Base-by-base conservation (phyloP, 1,284 basidiomycete genomes). In the Rhodotorula sp. region DNA sequence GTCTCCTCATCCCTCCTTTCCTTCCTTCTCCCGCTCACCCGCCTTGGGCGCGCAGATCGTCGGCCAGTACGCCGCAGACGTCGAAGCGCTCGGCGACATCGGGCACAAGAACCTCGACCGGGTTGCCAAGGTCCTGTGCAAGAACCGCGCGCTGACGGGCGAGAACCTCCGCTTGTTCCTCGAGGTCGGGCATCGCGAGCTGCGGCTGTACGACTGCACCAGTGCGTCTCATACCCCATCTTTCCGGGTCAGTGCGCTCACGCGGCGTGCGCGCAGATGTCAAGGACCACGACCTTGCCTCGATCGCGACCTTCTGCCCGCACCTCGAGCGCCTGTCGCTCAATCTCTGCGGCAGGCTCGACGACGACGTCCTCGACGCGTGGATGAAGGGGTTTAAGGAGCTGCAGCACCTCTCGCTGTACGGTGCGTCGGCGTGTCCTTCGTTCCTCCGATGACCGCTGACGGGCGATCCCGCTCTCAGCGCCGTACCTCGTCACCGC, bases 181-280 rank as follows among this genome's bases (percentile, higher is more conserved):
- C 79, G 88, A 89, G 67, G 84, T 87, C 2, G 82, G 86, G 53
- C 90, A 94, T 70, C 85, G 84, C 3, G 85, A 84, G 12, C 83
- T 99, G 50, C 88, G 86, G 0, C 83, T 99, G 61, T 97, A 94
- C 80, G 97, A 99, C 82, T 92, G 90, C 72, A 97, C 95, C 1
- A 89, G 92, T 94, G 81, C 73, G 90, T 84, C 3, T 51, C 25
- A 25, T 27, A 53, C 27, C 36, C 39, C 65, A 34, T 19, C 39
- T 9, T 12, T n/a, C 13, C 44, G 21, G 27, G 6, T 4, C 12
- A 9, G n/a, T 4, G 22, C 8, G n/a, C 10, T 13, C 0, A 5
- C n/a, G n/a, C n/a, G n/a, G 22, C 39, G 27, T 13, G 34, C 19
- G 17, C 46, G 8, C 75, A 94, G 91, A 88, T 58, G 85, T 97